phyloP scores from a whole-genome alignment of 2,329 filamentous ascomycete species.

The Sordariomycetes sp. region DNA sequence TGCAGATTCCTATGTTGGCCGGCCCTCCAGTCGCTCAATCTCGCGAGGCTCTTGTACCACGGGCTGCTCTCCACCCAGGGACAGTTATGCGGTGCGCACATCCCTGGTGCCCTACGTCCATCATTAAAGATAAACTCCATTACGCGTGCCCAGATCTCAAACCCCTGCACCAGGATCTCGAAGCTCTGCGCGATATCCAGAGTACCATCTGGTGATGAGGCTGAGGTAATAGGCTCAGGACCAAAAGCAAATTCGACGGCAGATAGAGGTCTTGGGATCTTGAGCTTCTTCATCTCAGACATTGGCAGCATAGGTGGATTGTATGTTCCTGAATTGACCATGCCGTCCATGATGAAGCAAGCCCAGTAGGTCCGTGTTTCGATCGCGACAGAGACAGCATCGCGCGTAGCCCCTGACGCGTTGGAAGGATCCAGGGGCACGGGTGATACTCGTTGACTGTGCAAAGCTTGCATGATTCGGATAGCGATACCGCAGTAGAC shows the following conservation, averaged over 20 bases:
- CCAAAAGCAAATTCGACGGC: slow-evolving; percentile 30
- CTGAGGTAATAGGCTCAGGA: slow-evolving; percentile 10
- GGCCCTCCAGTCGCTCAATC: slow-evolving; percentile 23
- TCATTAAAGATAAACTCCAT: slow-evolving; percentile 32
- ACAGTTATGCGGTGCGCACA: slow-evolving; percentile 26
- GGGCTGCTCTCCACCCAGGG: slow-evolving; percentile 26
- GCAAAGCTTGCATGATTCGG: slow-evolving; percentile 26
- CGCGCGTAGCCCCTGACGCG: slow-evolving; percentile 8
- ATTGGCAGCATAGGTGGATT: slow-evolving; percentile 26
- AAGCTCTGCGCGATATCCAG: slow-evolving; percentile 17
- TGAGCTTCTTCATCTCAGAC: slow-evolving; percentile 21
- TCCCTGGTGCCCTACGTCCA: slow-evolving; percentile 27
- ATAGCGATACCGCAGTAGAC: slow-evolving; percentile 29
- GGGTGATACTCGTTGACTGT: slow-evolving; percentile 16
- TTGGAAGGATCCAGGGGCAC: slow-evolving; percentile 14
- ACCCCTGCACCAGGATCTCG: slow-evolving; percentile 28
- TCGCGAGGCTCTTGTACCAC: slow-evolving; percentile 19
- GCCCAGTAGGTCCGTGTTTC: slow-evolving; percentile 33
- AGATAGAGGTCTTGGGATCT: slow-evolving; percentile 18
- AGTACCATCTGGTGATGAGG: slow-evolving; percentile 4
- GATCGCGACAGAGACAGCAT: slow-evolving; percentile 15
- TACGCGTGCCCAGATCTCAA: slow-evolving; percentile 32
- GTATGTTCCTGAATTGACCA: slow-evolving; percentile 30
- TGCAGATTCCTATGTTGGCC: slow-evolving; percentile 23
- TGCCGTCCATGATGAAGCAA: slow-evolving; percentile 34